Evolutionary conservation across 2,329 filamentous ascomycete species (phyloP).

Genomic region (Trichophyton schoenleinii): DNA sequence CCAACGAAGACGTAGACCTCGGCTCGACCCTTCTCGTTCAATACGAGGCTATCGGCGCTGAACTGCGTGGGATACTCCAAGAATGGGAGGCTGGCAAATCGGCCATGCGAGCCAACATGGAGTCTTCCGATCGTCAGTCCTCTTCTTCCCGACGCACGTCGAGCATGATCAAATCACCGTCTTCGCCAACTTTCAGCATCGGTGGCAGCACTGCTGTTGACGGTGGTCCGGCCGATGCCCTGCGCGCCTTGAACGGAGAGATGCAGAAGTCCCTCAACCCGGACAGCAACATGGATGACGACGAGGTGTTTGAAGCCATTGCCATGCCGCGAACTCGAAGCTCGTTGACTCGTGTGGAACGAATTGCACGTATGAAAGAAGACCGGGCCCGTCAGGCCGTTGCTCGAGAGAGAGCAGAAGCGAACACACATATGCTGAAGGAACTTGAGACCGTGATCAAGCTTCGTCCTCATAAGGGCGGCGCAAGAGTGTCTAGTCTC

Average conservation of each 20-base stretch:
- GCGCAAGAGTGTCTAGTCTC: neutral
- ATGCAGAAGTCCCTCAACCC: slow-evolving; percentile 25
- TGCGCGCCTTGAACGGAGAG: slow-evolving; percentile 68
- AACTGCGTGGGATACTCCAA: slow-evolving; percentile 65
- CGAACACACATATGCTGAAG: slow-evolving; percentile 76
- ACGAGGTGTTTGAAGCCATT: slow-evolving; percentile 84
- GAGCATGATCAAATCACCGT: slow-evolving; percentile 27
- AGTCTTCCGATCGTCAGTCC: slow-evolving; percentile 35
- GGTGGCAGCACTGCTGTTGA: slow-evolving; percentile 39
- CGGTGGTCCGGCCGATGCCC: slow-evolving; percentile 53
- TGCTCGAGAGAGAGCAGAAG: slow-evolving; percentile 61
- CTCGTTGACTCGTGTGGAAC: slow-evolving; percentile 67
- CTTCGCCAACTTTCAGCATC: slow-evolving; percentile 36
- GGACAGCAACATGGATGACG: slow-evolving; percentile 37
- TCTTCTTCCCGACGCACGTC: slow-evolving; percentile 32
- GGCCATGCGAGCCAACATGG: slow-evolving; percentile 68
- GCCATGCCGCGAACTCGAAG: slow-evolving; percentile 61
- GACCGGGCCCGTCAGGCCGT: slow-evolving; percentile 65
- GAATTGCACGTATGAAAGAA: slow-evolving; percentile 76
- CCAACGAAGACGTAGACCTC: slow-evolving; percentile 55
- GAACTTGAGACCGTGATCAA: slow-evolving; percentile 86
- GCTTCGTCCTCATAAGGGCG: slow-evolving; percentile 32
- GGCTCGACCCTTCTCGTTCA: slow-evolving; percentile 70
- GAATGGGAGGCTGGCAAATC: slow-evolving; percentile 82
- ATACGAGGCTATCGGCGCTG: slow-evolving; percentile 86